Conservation (phyloP, 176 grass and related monocot species). For the Urochloa ruziziensis region DNA sequence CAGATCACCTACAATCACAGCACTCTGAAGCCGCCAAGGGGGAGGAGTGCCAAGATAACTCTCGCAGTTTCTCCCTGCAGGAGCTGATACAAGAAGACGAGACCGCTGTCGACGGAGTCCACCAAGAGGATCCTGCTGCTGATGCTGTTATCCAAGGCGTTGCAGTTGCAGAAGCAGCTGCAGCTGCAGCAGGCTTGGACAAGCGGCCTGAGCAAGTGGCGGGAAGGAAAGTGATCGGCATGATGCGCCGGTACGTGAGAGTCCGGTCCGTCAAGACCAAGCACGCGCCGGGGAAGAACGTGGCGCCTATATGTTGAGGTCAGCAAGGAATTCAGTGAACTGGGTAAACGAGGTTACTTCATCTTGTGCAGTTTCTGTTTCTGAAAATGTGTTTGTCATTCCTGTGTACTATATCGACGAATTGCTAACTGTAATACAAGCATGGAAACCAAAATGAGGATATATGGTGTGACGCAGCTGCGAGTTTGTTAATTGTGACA, state of each 20-base stretch:
- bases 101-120: neutral
- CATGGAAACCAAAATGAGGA: neutral
- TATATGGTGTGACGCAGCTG: neutral
- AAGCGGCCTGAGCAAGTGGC: neutral
- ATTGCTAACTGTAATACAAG: neutral
- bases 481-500: neutral
- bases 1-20: neutral
- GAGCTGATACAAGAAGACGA: slow-evolving; percentile 39
- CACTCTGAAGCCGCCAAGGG: too few species aligned
- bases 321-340: neutral
- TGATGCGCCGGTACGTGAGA: slow-evolving; percentile 25
- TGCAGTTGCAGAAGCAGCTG: neutral
- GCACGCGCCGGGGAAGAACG: neutral
- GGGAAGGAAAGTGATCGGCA: slow-evolving; percentile 3
- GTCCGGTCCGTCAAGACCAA: slow-evolving; percentile 19
- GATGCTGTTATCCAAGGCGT: neutral
- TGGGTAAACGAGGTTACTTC: neutral
- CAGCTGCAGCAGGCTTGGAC: neutral
- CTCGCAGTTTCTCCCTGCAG: slow-evolving; percentile 28
- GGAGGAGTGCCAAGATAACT: neutral
- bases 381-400: neutral
- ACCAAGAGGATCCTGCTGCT: neutral
- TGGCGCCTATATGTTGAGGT: neutral
- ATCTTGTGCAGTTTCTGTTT: neutral
- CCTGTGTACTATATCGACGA: neutral